Evolutionary conservation across 768 basidiomycete species (phyloP), one percentile per base, ranked within the genome.

Genomic region (Leccinum variicolor): DNA sequence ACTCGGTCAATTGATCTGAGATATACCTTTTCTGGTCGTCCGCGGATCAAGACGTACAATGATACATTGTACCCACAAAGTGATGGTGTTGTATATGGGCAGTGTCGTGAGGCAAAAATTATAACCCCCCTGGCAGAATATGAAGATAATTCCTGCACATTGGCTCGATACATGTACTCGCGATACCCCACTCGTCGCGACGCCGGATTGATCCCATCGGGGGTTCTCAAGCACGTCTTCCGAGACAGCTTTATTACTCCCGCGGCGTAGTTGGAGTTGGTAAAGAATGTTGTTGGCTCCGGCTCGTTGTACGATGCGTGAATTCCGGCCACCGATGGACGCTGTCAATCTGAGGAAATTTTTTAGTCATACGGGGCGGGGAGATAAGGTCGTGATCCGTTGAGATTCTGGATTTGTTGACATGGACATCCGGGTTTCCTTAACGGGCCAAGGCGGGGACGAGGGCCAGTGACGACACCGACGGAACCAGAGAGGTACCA

Each of bases 351-450:
- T 17, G 14, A 45, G 58, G 60, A 25, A 64, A 56, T 52, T 10
- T n/a, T 26, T 3, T 26, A 29, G 57, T 54, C 60, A 56, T 58
- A 54, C 52, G 21, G 21, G 63, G 52, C 15, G 49, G 68, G 67
- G 67, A 68, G 67, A 70, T 68, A 68, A 68, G 67, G 67, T 66
- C 67, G 56, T 62, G 68, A 68, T 68, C 67, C 67, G 67, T 61
- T 52, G 26, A 68, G 68, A 70, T 70, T 61, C 26, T 50, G 56
- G 3, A 10, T 48, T 33, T 26, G 46, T 53, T 45, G 23, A 31
- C 31, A n/a, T 28, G 14, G 47, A 60, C 15, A 52, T n/a, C 1
- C 1, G 25, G 19, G 11, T 58, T 68, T 47, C 67, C 65, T 53
- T 19, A 51, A 45, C 15, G 4, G 50, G 29, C 15, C 3, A 6